phyloP scores from a whole-genome alignment of 2,329 filamentous ascomycete genomes.

The Rhinocladiella similis region DNA sequence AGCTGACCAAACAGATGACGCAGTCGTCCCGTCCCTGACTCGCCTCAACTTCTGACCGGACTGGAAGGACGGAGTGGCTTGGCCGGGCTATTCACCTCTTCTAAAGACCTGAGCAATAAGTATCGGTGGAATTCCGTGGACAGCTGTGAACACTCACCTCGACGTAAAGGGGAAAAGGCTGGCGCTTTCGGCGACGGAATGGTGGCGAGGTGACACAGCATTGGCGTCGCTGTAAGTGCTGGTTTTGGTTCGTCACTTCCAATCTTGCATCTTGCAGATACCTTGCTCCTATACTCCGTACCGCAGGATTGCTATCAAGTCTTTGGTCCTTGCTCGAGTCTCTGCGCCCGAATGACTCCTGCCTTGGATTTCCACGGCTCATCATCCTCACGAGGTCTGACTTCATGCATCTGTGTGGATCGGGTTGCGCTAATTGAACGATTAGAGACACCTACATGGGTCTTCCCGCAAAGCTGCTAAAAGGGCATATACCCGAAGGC shows the following conservation, averaged over 20 bases:
- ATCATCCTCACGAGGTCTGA: constrained; percentile 14
- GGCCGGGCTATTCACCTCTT: constrained; percentile 3
- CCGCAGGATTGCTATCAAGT: constrained; percentile 14
- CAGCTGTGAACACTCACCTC: neutral
- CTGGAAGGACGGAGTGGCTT: neutral
- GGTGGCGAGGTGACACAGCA: constrained; percentile 24
- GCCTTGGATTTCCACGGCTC: constrained; percentile 3
- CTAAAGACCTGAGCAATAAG: neutral
- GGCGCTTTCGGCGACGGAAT: constrained; percentile 20
- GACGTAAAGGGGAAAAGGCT: neutral
- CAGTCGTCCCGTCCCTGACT: constrained; percentile 4
- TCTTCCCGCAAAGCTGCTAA: constrained; percentile 16
- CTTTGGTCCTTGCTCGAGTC: constrained; percentile 10
- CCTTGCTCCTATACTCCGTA: neutral
- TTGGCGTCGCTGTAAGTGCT: neutral
- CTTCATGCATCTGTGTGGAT: constrained; percentile 24
- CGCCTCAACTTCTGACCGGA: constrained; percentile 4
- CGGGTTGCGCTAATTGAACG: constrained; percentile 17
- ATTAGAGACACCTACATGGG: constrained; percentile 24
- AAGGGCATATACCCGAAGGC: neutral
- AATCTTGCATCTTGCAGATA: constrained; percentile 22
- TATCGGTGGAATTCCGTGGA: constrained; percentile 5
- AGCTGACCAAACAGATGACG: constrained; percentile 23
- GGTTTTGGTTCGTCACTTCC: constrained; percentile 12
- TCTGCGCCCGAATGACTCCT: constrained; percentile 3